A percentile compares a stretch with the other conserved stretches of the same genome.
phyloP scores from a whole-genome alignment of 176 grass and related monocot species.

The Hsuehochloa calcarea region DNA sequence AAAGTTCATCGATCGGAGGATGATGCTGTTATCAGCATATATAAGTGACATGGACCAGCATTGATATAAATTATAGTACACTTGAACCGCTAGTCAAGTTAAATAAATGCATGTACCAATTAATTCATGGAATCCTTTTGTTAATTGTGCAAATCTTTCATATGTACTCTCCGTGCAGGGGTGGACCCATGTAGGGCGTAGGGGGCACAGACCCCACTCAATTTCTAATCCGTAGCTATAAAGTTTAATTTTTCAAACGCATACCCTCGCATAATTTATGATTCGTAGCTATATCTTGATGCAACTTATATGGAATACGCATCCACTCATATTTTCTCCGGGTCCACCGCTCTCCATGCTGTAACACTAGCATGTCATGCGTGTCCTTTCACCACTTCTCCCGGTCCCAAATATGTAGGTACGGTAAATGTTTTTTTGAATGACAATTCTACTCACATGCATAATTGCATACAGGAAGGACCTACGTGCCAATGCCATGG shows the following conservation, averaged over 20 bases:
- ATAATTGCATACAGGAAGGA: no score
- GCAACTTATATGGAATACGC: no score
- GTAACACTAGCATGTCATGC: not conserved
- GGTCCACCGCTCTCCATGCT: not conserved
- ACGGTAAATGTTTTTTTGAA: no score
- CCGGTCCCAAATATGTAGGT: not conserved
- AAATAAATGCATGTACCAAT: not conserved
- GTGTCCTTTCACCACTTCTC: not conserved
- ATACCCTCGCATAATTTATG: no score
- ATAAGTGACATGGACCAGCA: not conserved
- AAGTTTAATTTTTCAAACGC: no score
- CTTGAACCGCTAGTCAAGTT: not conserved
- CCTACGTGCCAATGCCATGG: not conserved
- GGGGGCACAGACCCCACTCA: no score
- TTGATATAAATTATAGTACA: not conserved
- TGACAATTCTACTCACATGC: no score
- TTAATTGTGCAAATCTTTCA: not conserved
- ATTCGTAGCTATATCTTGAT: no score
- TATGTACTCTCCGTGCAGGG: not conserved
- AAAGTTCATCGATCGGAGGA: not conserved
- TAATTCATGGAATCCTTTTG: not conserved
- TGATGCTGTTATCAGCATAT: not conserved
- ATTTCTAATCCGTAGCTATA: no score
- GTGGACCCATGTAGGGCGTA: no score
- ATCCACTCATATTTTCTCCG: no score